Conservation (phyloP, 23 red algal species). For the Gracilariopsis chorda region DNA sequence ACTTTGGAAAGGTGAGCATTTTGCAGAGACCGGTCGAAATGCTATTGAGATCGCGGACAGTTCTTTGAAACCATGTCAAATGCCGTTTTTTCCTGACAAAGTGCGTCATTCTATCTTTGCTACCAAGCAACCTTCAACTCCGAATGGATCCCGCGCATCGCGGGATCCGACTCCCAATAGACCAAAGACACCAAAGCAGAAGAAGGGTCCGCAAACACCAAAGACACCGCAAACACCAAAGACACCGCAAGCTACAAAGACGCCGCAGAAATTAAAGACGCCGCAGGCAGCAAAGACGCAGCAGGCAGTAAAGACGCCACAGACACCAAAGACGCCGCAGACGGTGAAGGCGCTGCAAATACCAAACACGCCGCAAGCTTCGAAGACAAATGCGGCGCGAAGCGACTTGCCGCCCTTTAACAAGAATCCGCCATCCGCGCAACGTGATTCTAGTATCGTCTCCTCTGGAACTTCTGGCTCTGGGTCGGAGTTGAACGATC, state of each 20-base stretch:
- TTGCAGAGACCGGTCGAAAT: conserved; percentile 24
- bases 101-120: not conserved
- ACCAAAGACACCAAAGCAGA: conserved; percentile 23
- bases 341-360: too few relatives aligned
- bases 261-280: too few relatives aligned
- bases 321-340: too few relatives aligned
- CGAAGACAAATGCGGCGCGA: not conserved
- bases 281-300: too few relatives aligned
- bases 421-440: not conserved
- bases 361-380: too few relatives aligned
- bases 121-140: not conserved
- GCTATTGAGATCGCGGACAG: conserved; percentile 8
- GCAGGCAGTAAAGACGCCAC: too few relatives aligned
- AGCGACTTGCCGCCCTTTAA: not conserved
- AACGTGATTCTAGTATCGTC: not conserved
- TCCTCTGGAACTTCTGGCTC: not conserved
- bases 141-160: not conserved
- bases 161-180: not conserved
- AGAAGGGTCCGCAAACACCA: not conserved
- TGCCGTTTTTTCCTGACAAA: not conserved
- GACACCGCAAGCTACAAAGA: too few relatives aligned
- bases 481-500: not conserved
- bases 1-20: conserved; percentile 58
- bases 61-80: not conserved
- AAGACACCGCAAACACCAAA: not conserved